phyloP scores from a whole-genome alignment of 768 basidiomycete genomes.

The Boletus tomentosulus region DNA sequence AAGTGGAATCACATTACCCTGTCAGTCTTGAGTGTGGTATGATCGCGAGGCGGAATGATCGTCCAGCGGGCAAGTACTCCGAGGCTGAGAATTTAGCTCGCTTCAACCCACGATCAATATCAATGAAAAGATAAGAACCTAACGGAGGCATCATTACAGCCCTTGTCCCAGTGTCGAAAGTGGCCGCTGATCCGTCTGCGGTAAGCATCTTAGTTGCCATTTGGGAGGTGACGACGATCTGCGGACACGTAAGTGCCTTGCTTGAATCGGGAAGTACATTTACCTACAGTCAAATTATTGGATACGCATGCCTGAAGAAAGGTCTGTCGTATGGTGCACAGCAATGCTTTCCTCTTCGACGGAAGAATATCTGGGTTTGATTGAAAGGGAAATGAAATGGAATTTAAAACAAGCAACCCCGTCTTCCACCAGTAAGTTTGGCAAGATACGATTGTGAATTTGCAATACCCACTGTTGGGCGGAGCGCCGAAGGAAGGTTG shows the following conservation, averaged over 20 bases:
- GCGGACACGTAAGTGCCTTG: constrained; percentile 5
- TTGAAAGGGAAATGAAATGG: constrained; percentile 67
- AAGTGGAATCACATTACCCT: constrained; percentile 35
- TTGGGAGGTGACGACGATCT: constrained; percentile 63
- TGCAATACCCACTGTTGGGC: constrained; percentile 42
- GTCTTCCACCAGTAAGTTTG: constrained; percentile 31
- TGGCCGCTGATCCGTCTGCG: constrained; percentile 60
- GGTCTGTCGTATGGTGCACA: constrained; percentile 50
- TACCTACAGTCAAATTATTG: constrained; percentile 46
- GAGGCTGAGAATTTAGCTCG: constrained; percentile 20
- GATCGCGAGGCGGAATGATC: constrained; percentile 42
- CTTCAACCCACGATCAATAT: constrained; percentile 5
- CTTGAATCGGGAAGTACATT: neutral
- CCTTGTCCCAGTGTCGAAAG: constrained; percentile 58
- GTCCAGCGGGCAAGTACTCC: constrained; percentile 40
- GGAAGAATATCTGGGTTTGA: constrained; percentile 35
- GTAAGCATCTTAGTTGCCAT: constrained; percentile 65
- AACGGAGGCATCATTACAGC: constrained; percentile 66
- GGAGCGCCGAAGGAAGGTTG: constrained; percentile 46
- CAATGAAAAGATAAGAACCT: constrained; percentile 36
- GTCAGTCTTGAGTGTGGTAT: constrained; percentile 37
- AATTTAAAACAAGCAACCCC: constrained; percentile 60
- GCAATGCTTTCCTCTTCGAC: constrained; percentile 38
- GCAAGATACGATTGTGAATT: constrained; percentile 6
- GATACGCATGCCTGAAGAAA: constrained; percentile 48